Base-by-base conservation (phyloP, 768 basidiomycete species). In the Mycena haematopus region DNA sequence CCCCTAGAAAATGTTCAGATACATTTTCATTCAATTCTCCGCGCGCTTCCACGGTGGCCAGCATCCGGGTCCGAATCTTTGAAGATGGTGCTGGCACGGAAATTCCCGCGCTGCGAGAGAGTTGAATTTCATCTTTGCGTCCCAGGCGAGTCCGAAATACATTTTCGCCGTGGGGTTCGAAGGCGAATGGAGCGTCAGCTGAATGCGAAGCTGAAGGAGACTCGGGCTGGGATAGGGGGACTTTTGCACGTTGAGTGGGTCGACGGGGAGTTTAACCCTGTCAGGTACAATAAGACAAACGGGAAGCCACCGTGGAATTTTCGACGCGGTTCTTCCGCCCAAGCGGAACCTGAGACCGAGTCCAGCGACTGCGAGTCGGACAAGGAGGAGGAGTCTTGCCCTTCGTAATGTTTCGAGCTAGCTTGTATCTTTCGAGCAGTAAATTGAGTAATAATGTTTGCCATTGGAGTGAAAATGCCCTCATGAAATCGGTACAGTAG, bases 241-340 rank as follows among this genome's bases (percentile, higher is more conserved):
- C 36, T 52, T 35, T 15, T 62, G 2, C 2, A 52, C 33, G 3
- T 62, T 3, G 33, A 50, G 11, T 62, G 60, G 60, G 21, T 62
- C 8, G 60, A 62, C 29, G 27, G 42, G 19, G 17, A 56, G 9
- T 36, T 21, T n/a, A 44, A 46, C 21, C 61, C 61, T 24, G 50
- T 52, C 27, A 8, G 38, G 10, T 62, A 62, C 38, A 49, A 17
- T 35, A 19, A 21, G 14, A 54, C 46, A 15, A 56, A 31, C 31
- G 60, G 60, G 19, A 61, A 61, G 21, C 53, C 60, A 8, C 53
- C 53, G 25, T 61, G 53, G 60, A 51, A 22, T n/a, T 2, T 55
- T n/a, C n/a, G n/a, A n/a, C 15, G 9, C 29, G 9, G 29, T n/a
- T n/a, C 29, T 31, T 14, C 7, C 3, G 3, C 14, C 3, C 22